phyloP scores from a whole-genome alignment of 2,329 filamentous ascomycete genomes.

The Talaromyces sp. region DNA sequence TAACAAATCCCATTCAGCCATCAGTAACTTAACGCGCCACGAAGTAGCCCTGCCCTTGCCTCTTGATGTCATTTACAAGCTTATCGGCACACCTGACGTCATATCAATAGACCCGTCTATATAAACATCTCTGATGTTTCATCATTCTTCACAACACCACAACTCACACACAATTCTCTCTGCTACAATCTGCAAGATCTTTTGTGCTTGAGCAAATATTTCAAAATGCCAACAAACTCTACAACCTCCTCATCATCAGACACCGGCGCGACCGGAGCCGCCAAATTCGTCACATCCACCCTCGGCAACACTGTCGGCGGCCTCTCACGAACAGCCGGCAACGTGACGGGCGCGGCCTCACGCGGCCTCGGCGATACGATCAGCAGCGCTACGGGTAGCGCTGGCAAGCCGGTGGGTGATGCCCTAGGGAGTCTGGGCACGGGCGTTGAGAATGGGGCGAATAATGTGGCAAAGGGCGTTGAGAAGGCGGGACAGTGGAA shows the following conservation, averaged over 20 bases:
- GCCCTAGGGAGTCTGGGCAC: slow-evolving; percentile 50
- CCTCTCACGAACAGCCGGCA: slow-evolving; percentile 49
- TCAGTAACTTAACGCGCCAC: neutral
- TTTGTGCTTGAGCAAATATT: no score
- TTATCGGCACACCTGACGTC: neutral
- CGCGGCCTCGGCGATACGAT: slow-evolving; percentile 55
- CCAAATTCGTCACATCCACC: slow-evolving; percentile 53
- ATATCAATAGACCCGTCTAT: neutral
- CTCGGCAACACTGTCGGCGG: slow-evolving; percentile 54
- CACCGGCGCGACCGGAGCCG: slow-evolving; percentile 46
- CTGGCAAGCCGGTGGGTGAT: slow-evolving; percentile 53
- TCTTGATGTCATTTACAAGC: neutral
- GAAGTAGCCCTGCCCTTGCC: neutral
- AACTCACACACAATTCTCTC: no score
- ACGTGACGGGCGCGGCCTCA: slow-evolving; percentile 53
- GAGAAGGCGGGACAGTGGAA: slow-evolving; percentile 56
- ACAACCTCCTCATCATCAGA: slow-evolving; percentile 16
- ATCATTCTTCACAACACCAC: neutral
- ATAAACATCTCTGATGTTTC: neutral
- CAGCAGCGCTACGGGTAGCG: slow-evolving; percentile 49
- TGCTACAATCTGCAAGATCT: no score
- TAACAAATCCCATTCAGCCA: neutral
- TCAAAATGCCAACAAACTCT: neutral
- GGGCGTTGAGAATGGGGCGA: slow-evolving; percentile 50
- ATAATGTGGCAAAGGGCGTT: slow-evolving; percentile 49